Evolutionary conservation across 768 basidiomycete species (phyloP).

Genomic region (Multifurca ochricompacta): DNA sequence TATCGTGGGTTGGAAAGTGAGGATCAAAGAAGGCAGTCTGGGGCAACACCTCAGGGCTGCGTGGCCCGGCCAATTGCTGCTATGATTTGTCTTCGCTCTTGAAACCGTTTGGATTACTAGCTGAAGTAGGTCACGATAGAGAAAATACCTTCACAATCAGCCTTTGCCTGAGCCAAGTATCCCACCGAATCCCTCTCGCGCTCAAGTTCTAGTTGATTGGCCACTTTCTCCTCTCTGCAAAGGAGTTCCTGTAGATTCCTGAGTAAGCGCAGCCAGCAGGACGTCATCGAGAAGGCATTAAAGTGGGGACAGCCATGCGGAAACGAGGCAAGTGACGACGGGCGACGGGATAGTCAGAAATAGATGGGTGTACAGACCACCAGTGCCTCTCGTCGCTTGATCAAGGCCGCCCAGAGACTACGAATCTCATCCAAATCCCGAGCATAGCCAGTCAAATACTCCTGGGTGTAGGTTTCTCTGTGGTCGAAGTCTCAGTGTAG

Average conservation of each 20-base stretch:
- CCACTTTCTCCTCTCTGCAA: not conserved
- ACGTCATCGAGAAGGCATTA: not conserved
- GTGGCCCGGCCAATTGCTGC: not conserved
- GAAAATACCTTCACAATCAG: conserved; percentile 14
- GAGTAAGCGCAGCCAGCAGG: not conserved
- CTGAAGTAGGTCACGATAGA: not conserved
- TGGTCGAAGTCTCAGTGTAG: not conserved
- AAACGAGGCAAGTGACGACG: not conserved
- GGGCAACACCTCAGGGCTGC: not conserved
- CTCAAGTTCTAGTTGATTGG: not conserved
- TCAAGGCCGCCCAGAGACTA: not conserved
- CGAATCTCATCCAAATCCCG: conserved; percentile 11
- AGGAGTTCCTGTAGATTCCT: not conserved
- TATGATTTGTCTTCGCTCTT: conserved; percentile 10
- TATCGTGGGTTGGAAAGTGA: not conserved
- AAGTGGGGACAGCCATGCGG: not conserved
- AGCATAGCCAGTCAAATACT: not conserved
- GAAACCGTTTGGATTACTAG: not conserved
- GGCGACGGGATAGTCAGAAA: not conserved
- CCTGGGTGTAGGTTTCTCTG: not conserved
- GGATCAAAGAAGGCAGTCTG: not conserved
- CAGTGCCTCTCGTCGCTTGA: conserved; percentile 1
- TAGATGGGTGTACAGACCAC: conserved; percentile 1
- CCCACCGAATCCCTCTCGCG: conserved; percentile 8
- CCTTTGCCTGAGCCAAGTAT: conserved; percentile 4